Base-by-base conservation (phyloP, 2,329 filamentous ascomycete genomes). In the Zymoseptoria brevis region DNA sequence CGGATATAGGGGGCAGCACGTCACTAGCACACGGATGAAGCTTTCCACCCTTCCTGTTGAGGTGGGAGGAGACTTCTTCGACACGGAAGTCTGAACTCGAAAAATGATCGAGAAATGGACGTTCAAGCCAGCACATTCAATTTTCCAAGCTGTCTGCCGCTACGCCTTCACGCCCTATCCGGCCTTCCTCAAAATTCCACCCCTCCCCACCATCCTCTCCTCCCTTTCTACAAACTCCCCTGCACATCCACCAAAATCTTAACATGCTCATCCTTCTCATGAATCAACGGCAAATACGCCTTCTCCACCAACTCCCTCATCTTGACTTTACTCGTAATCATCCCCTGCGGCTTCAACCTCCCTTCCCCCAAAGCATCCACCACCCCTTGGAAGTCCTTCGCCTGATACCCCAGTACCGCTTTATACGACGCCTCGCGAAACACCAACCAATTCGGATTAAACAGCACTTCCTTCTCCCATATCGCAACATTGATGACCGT, bases 401-500 rank as follows among this genome's bases (percentile, higher is more conserved):
- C 74, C 70, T 77, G 76, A 67, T 81, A 82, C 8, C 79, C 75
- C 11, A 81, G 66, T 3, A 78, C 76, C 22, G 79, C 79, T 7
- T 77, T 74, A 65, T 81, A 82, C 41, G 73, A 77, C 30, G 80
- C 78, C 68, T 85, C 82, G 6, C 75, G 75, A 56, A 80, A 79
- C 4, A 83, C 76, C 29, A 84, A 64, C 64, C 79, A 76, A 63
- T 83, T 84, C 0, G 81, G 78, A 30, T 80, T 74, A 55, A 86
- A 79, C 0, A 76, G 75, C 3, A 83, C 76, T 50, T 63, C 74
- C 56, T 78, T 81, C 66, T 85, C 83, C 82, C 83, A 87, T 2
- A 87, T 81, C 0, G 84, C 83, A n/a, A 87, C 78, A 61, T 87
- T 87, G 1, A 87, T 78, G 0, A 87, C 76, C 0, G 81, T 82